Base-by-base conservation (phyloP, 148 eudicot genomes). In the Tetragonia tetragonoides region DNA sequence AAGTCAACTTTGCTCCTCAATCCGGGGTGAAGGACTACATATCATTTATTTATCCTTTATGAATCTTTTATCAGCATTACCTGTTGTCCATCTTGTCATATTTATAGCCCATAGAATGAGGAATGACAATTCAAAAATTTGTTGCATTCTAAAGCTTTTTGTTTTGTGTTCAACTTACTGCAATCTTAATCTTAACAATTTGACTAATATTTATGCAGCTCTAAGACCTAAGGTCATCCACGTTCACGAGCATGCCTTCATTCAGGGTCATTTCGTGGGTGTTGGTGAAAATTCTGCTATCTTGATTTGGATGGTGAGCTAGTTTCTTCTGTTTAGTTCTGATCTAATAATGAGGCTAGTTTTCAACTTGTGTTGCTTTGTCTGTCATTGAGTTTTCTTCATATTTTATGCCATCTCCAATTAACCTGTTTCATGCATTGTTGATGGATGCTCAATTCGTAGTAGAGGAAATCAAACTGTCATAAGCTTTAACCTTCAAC, bases 171-270 rank as follows among this genome's bases (percentile, higher is more conserved):
- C 40, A 37, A 59, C 6, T 34, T 59, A 15, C 49, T 38, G 28
- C 12, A 49, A 15, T 12, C 39, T 46, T 17, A 14, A 61, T 17
- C 54, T 21, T 39, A 73, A 44, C 68, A 3, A 1, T 73, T 49
- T 17, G 18, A 16, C 0, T 17, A 34, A 4, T 11, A 21, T 10
- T 72, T 68, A 20, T 75, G 73, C 87, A 90, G 97, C 75, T 83
- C 61, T 85, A 15, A 81, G 77, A 76, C 94, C 89, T 49, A 84
- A 82, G 78, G 79, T 92, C 81, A 92, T 97, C 46, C 84, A 87
- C 81, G 97, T 92, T 66, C 94, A 84, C 62, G 81, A 90, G 34
- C 94, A 94, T 73, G 93, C 81, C 74, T 94, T 94, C 86, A 92
- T 94, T 77, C 85, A 53, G 81, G 84, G 82, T 17, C 91, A 91